These are phyloP conservation scores for Basipetospora chlamydospora DNA, from an alignment of 2,329 filamentous ascomycete species.

Conservation along the genomic window DNA sequence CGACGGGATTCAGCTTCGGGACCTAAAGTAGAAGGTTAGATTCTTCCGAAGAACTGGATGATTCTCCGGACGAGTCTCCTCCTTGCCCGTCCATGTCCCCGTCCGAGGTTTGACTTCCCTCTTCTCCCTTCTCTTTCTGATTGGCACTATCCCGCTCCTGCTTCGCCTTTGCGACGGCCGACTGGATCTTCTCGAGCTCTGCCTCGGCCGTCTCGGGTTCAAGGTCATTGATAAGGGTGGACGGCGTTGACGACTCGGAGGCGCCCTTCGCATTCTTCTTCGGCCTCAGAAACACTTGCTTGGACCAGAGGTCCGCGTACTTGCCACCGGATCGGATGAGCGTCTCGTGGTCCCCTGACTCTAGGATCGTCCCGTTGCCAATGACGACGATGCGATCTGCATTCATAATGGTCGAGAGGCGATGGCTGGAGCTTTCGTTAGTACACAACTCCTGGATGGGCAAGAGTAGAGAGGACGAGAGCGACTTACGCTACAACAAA, in stretches of 20 bases:
- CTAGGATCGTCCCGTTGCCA: constrained; percentile 45
- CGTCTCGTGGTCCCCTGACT: constrained; percentile 46
- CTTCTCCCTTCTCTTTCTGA: constrained; percentile 9
- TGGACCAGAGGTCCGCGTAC: constrained; percentile 52
- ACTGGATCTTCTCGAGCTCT: constrained; percentile 20
- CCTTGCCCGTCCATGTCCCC: background rate
- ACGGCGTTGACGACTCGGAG: constrained; percentile 11
- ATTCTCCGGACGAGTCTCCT: constrained; percentile 6
- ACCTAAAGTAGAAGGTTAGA: constrained; percentile 30
- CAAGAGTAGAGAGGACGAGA: background rate
- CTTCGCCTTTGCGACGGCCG: constrained; percentile 8
- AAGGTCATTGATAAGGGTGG: constrained; percentile 21
- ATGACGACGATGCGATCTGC: constrained; percentile 55
- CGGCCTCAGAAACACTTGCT: constrained; percentile 40
- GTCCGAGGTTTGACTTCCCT: constrained; percentile 3
- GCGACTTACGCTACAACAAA: constrained; percentile 48
- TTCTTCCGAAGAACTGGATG: constrained; percentile 11
- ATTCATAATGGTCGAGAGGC: constrained; percentile 57
- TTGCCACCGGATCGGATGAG: constrained; percentile 42
- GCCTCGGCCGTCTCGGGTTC: constrained; percentile 20
- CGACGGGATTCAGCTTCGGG: constrained; percentile 39
- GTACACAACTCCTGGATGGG: background rate
- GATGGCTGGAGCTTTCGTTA: constrained; percentile 31
- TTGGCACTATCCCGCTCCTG: constrained; percentile 13
- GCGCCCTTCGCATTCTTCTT: constrained; percentile 20